phyloP scores from a whole-genome alignment of 2,329 filamentous ascomycete species.

The Coniella lustricola region DNA sequence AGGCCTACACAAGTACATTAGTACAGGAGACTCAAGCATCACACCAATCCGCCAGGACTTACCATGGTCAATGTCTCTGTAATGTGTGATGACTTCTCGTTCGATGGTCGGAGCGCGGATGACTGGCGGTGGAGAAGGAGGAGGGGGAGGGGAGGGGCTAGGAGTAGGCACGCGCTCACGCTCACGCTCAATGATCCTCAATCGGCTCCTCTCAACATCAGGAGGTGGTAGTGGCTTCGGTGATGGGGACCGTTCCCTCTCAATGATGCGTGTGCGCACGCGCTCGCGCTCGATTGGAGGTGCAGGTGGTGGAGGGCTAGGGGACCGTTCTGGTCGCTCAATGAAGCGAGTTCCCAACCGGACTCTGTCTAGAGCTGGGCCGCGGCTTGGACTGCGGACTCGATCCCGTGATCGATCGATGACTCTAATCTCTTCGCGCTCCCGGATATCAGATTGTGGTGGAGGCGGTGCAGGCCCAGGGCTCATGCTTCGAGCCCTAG shows the following conservation, averaged over 20 bases:
- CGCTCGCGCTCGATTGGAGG: constrained; percentile 28
- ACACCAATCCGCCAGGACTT: constrained; percentile 25
- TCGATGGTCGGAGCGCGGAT: constrained; percentile 75
- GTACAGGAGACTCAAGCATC: neutral
- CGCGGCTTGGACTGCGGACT: constrained; percentile 18
- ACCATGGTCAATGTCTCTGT: constrained; percentile 83
- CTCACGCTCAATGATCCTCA: constrained; percentile 42
- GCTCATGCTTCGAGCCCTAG: constrained; percentile 36
- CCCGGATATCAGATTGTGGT: constrained; percentile 20
- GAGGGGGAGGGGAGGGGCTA: constrained; percentile 41
- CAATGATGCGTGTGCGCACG: constrained; percentile 34
- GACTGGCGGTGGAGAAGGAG: constrained; percentile 55
- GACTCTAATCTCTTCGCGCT: constrained; percentile 25
- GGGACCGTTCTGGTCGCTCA: constrained; percentile 34
- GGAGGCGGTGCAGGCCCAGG: constrained; percentile 25
- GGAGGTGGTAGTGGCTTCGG: constrained; percentile 26
- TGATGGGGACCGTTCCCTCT: constrained; percentile 33
- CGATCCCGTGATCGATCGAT: constrained; percentile 28
- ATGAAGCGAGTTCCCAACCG: constrained; percentile 27
- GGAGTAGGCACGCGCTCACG: constrained; percentile 38
- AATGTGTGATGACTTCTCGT: constrained; percentile 83
- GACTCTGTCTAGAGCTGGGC: constrained; percentile 15
- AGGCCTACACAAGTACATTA: constrained; percentile 33
- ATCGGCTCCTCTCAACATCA: constrained; percentile 40
- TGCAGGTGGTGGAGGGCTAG: constrained; percentile 24